Conservation (phyloP, 108 stramenopile genomes). For the Pseudonitzschia multiseries region DNA sequence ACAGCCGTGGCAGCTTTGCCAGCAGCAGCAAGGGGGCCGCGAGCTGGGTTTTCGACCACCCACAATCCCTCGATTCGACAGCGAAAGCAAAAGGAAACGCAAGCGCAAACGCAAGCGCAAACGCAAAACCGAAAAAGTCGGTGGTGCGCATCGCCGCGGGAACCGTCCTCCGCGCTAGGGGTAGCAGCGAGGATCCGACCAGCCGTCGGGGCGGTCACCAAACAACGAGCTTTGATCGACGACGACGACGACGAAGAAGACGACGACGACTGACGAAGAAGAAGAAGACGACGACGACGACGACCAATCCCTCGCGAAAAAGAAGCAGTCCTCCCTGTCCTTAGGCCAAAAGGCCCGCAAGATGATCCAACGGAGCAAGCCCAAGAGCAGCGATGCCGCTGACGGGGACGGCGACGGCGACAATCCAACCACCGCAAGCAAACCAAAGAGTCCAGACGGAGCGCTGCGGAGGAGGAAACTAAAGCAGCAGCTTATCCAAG, state of each 20-base stretch:
- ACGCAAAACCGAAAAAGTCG: too few relatives aligned
- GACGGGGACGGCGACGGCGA: not conserved
- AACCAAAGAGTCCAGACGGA: too few relatives aligned
- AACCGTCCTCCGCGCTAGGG: too few relatives aligned
- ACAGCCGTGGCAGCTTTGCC: not conserved
- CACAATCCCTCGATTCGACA: not conserved
- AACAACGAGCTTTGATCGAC: too few relatives aligned
- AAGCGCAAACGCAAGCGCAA: too few relatives aligned
- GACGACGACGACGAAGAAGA: not conserved
- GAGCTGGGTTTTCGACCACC: not conserved
- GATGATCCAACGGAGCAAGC: not conserved
- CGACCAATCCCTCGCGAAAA: not conserved
- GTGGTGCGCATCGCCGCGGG: too few relatives aligned
- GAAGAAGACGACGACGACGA: not conserved
- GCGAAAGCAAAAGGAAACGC: too few relatives aligned
- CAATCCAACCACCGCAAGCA: not conserved
- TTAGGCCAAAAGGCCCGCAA: not conserved
- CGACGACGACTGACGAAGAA: not conserved
- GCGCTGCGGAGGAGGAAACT: too few relatives aligned
- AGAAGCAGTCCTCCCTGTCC: not conserved
- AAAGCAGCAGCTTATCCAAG: too few relatives aligned
- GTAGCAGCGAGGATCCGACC: too few relatives aligned
- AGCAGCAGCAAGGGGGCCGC: not conserved
- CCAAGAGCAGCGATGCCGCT: not conserved
- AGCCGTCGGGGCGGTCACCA: too few relatives aligned